These are phyloP conservation scores for Emydomyces testavorans DNA, from an alignment of 2,329 filamentous ascomycete species.

Conservation along the genomic window DNA sequence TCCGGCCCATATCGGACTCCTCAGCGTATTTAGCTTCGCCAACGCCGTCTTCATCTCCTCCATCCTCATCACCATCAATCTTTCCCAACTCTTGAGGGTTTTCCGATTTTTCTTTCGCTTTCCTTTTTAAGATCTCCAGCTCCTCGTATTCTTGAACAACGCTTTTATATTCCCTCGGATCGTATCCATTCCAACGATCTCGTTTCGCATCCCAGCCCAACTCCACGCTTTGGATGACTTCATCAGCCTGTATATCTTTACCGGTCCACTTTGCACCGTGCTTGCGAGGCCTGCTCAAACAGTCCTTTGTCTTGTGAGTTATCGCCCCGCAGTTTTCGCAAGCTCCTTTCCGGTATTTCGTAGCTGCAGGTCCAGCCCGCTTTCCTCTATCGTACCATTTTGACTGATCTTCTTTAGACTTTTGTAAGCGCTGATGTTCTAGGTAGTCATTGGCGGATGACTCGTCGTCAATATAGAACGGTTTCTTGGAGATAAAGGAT, in stretches of 20 bases:
- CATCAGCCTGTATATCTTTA: slow-evolving; percentile 85
- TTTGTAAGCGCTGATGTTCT: slow-evolving; percentile 82
- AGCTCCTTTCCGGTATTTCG: slow-evolving; percentile 93
- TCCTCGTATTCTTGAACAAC: slow-evolving; percentile 87
- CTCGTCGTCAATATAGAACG: slow-evolving; percentile 81
- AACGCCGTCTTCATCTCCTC: slow-evolving; percentile 38
- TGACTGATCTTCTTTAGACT: slow-evolving; percentile 54
- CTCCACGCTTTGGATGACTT: slow-evolving; percentile 70
- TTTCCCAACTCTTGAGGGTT: slow-evolving; percentile 45
- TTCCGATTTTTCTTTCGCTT: slow-evolving; percentile 40
- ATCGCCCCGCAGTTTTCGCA: slow-evolving; percentile 98
- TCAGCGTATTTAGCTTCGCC: slow-evolving; percentile 65
- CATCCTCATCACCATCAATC: slow-evolving; percentile 43
- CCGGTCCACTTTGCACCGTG: slow-evolving; percentile 87
- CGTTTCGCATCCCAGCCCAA: slow-evolving; percentile 95
- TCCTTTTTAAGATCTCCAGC: slow-evolving; percentile 61
- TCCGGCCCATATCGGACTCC: slow-evolving; percentile 90
- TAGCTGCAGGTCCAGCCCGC: slow-evolving; percentile 73
- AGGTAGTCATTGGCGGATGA: slow-evolving; percentile 74
- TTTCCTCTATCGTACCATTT: slow-evolving; percentile 91
- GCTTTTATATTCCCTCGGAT: slow-evolving; percentile 68
- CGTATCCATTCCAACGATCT: slow-evolving; percentile 97
- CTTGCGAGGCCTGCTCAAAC: slow-evolving; percentile 75
- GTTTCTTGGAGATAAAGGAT: slow-evolving; percentile 92
- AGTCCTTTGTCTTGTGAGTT: slow-evolving; percentile 93